Evolutionary conservation across 495 filamentous ascomycete genomes (phyloP), one percentile per base, ranked within the genome.

Genomic region (Corynascus novoguineensis): DNA sequence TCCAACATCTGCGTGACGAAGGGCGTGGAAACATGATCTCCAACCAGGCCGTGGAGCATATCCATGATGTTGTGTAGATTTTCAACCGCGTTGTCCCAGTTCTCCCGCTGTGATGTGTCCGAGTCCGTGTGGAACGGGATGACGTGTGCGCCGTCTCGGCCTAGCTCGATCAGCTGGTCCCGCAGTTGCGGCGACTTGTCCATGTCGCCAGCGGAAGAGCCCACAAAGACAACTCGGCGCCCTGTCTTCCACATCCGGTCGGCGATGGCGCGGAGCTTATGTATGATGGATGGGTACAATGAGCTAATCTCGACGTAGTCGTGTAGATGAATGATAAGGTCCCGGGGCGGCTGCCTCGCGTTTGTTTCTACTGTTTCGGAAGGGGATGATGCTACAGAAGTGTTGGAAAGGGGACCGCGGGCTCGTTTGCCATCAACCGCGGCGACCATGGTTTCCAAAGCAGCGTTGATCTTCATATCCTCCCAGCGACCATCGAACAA

Each of bases 231-330:
- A 7, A 95, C 79, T 37, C 76, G 81, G 57, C 86, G 81, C 11
- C 90, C 90, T 31, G 78, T 75, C 38, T 73, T 75, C 73, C 91
- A 82, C 46, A 84, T 77, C 53, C 81, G 80, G 57, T 88, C 79
- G 27, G 95, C 83, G n/a, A 85, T 75, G 55, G 83, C 78, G 44
- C 86, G 83, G 9, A 98, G 70, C 44, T 83, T 81, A 24, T 64
- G 65, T 5, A 97, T 66, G 1, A 78, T 66, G n/a, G 88, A 86
- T 19, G 84, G 79, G 9, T 75, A 64, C 1, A 86, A 83, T 50
- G 74, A 72, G 60, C 78, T 80, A 12, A 97, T 75, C 41, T 93
- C 87, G 25, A 82, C 81, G 63, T 89, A 90, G 65, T 96, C 91
- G 61, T 86, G 82, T 10, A 97, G 70, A 47, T 90, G 86, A 9